Base-by-base conservation (phyloP, 2,329 filamentous ascomycete species). In the Xylariaceae sp. region DNA sequence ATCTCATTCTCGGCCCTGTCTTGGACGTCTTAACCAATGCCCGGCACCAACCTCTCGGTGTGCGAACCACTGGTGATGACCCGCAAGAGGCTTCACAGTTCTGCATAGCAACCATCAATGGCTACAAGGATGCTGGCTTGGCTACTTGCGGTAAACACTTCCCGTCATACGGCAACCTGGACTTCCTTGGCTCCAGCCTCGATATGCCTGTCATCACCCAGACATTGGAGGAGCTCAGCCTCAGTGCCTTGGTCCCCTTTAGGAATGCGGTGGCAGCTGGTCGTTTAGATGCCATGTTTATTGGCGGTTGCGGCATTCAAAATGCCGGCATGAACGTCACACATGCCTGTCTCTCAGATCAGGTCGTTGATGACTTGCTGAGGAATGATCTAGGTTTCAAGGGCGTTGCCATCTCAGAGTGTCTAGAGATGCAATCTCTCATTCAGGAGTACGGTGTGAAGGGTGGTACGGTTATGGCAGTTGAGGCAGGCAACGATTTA, bases 361-460 rank as follows among this genome's bases (percentile, higher is more conserved):
- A 96, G 73, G 91, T 97, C 1, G 92, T 97, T 2, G 90, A 96
- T 69, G 91, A 94, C 60, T 77, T 97, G 18, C 78, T 97, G 2
- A 84, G 93, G n/a, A 88, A 88, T 61, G 92, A 97, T 65, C 82
- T 97, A 23, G 88, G 89, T 2, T 97, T 97, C 68, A 84, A 90
- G 53, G 93, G 93, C 1, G 92, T 97, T 2, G 92, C 94, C 23
- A 91, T 97, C 53, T 97, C 92, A 0, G 93, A 97, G 71, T 97
- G 93, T 66, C 77, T 97, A 6, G 93, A 97, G 72, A 97, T 97
- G 93, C 92, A 97, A 70, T 92, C 92, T 0, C 82, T 97, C 7
- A 94, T 91, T 64, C 90, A 96, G 70, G 95, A 97, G 68, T 94
- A 97, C 53, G 93, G 93, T n/a, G 92, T 99, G 15, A 92, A 93